Base-by-base conservation (phyloP, 78 protist species). In the Mantamonas sphyraenae region DNA sequence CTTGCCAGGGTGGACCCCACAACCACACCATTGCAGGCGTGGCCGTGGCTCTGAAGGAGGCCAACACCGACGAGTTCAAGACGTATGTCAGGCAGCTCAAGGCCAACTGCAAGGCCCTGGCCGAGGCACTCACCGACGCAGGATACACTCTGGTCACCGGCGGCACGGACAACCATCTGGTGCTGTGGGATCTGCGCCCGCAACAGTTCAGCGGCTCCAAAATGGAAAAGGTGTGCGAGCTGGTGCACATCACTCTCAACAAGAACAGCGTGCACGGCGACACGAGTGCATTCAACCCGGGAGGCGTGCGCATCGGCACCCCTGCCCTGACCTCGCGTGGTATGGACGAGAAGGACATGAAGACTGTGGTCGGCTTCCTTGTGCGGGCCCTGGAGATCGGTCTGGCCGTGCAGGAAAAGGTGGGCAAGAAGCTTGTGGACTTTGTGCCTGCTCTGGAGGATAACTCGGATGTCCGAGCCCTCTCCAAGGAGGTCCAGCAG, bases 1-100 rank as follows among this genome's bases (percentile, higher is more conserved):
- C 72, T 3, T 64, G 80, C 31, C 99, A 95, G 78, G 99, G 99
- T 42, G 99, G 99, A 33, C 99, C 99, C 47, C 99, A 97, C 91
- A 85, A 94, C 76, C 73, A 97, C 81, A 72, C 83, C 33, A 96
- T 97, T 61, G 99, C 96, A 8, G 99, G 92, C 51, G 45, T 96
- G 35, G 91, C 96, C 0, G 85, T 84, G 0, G 93, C 94, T n/a
- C 79, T 97, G 51, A 77, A 80, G 38, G 92, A 94, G 73, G 95
- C 81, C 1, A 14, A 59, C 35, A 43, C 89, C 4, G 83, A 91
- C 35, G 91, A 91, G 60, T 97, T 88, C 92, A 66, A 68, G 72
- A 82, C 42, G 2, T 97, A 97, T 74, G 69, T 67, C 30, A 51
- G 60, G 34, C 88, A 85, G 56, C 93, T 97, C 2, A 30, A 45